Base-by-base conservation (phyloP, 1,139 yeast genomes). In the Kodamaea alishanica region DNA sequence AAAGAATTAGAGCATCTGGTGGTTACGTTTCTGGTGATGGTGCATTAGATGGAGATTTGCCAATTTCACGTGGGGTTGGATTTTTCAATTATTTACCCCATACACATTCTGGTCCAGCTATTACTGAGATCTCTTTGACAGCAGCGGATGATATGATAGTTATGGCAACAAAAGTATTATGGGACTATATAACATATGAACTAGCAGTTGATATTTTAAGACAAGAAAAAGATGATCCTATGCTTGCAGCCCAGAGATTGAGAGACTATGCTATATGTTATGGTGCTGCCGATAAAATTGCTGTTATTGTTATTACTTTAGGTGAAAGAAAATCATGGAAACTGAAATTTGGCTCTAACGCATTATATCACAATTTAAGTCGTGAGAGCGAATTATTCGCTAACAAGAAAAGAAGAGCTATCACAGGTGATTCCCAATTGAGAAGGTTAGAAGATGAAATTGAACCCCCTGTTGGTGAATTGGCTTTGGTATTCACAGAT, bases 401-500 rank as follows among this genome's bases (percentile, higher is more conserved):
- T 6, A 61, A 72, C 46, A 65, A 72, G 39, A 80, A 77, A 57
- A 77, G 82, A 51, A 58, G 78, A 42, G 73, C 67, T 3, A 58
- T 67, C 34, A 75, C 83, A 0, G 95, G 88, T 36, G 97, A 90
- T 60, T 77, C 95, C 0, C 75, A 81, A 5, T 70, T 90, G 50
- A 81, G 96, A 51, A 76, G 95, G 54, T 68, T 89, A 40, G 96
- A 90, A 41, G 90, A 87, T 35, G 98, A 92, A 58, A 92, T 92
- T 43, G 84, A 85, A 10, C 97, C 99, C 2, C 99, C 99, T 2
- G 82, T 84, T 6, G 97, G 97, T 2, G 89, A 87, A 40, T 70
- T 92, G 40, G 97, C 98, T 0, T 83, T 92, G 76, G 97, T 90
- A 1, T 92, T 94, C 60, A 92, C 99, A 0, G 99, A 92, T 76